A percentile compares a stretch with the other conserved stretches of the same genome.
These are phyloP conservation scores for Entomortierella beljakovae DNA, from an alignment of 192 early-diverging fungal genomes.

Conservation along the genomic window DNA sequence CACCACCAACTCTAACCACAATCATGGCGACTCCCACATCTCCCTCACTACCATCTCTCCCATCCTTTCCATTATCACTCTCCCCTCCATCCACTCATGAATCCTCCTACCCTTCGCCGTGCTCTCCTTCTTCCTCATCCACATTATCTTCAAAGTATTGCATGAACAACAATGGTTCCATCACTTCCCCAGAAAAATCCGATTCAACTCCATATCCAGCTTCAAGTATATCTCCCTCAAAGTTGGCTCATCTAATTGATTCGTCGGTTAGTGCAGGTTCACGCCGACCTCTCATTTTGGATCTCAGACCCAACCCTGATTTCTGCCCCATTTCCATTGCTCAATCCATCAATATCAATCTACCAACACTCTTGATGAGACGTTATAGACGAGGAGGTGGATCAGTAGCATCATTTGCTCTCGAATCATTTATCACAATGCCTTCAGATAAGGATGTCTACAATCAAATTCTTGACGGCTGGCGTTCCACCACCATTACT, in stretches of 20 bases:
- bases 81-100: conserved; percentile 2
- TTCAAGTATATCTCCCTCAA: conserved; percentile 16
- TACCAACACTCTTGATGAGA: conserved; percentile 64
- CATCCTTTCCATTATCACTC: not conserved
- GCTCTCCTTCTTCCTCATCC: conserved; percentile 1
- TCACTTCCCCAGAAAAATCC: conserved; percentile 24
- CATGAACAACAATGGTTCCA: not conserved
- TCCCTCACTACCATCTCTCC: conserved; percentile 12
- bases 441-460: conserved; percentile 60
- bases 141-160: conserved; percentile 10
- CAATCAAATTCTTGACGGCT: conserved; percentile 39
- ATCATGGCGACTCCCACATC: conserved; percentile 38
- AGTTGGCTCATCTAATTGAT: conserved; percentile 22
- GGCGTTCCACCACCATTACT: conserved; percentile 5
- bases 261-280: conserved; percentile 28
- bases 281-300: conserved; percentile 50
- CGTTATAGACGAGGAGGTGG: conserved; percentile 56
- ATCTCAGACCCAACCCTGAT: conserved; percentile 57
- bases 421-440: conserved; percentile 67
- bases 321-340: conserved; percentile 53
- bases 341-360: conserved; percentile 63
- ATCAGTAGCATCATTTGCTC: conserved; percentile 59
- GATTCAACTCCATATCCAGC: conserved; percentile 19
- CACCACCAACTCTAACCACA: conserved; percentile 24
- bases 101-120: conserved; percentile 5